A percentile compares a stretch with the other conserved stretches of the same genome.
Evolutionary conservation across 2,329 filamentous ascomycete species (phyloP).

Genomic region (Ophiostoma piceae): DNA sequence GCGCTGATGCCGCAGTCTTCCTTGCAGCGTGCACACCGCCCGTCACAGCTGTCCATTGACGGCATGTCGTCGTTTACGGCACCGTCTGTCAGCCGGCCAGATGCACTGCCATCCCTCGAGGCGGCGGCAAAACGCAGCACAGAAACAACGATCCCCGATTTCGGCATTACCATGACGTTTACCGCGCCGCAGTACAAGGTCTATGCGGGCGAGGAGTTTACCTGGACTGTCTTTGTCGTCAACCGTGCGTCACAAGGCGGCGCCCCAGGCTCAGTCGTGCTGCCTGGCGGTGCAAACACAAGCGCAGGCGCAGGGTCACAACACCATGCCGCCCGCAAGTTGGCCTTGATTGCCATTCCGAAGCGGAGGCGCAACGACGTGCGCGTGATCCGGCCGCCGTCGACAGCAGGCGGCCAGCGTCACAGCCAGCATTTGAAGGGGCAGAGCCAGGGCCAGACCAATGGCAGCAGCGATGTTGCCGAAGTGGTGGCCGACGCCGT

Average conservation of each 20-base stretch:
- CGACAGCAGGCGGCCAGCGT: constrained; percentile 42
- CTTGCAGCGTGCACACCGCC: constrained; percentile 58
- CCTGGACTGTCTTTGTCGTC: constrained; percentile 69
- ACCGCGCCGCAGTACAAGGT: constrained; percentile 54
- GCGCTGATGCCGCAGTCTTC: constrained; percentile 44
- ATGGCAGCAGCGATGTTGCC: constrained; percentile 16
- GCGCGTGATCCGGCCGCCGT: constrained; percentile 49
- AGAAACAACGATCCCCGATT: constrained; percentile 50
- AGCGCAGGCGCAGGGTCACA: not conserved
- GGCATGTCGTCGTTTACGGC: constrained; percentile 53
- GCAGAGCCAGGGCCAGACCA: not conserved
- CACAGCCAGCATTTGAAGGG: constrained; percentile 11
- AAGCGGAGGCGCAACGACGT: constrained; percentile 56
- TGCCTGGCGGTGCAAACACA: constrained; percentile 23
- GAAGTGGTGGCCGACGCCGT: constrained; percentile 58
- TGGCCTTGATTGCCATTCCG: constrained; percentile 64
- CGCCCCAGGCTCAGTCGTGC: not conserved
- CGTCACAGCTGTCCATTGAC: constrained; percentile 59
- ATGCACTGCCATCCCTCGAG: constrained; percentile 56
- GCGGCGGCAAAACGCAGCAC: constrained; percentile 42
- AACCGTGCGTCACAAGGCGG: constrained; percentile 53
- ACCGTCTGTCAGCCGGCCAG: constrained; percentile 53
- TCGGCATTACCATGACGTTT: constrained; percentile 72
- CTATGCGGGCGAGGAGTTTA: constrained; percentile 61
- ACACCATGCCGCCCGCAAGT: constrained; percentile 50